Evolutionary conservation across 768 basidiomycete genomes (phyloP).

Genomic region (Paxillus involutus): DNA sequence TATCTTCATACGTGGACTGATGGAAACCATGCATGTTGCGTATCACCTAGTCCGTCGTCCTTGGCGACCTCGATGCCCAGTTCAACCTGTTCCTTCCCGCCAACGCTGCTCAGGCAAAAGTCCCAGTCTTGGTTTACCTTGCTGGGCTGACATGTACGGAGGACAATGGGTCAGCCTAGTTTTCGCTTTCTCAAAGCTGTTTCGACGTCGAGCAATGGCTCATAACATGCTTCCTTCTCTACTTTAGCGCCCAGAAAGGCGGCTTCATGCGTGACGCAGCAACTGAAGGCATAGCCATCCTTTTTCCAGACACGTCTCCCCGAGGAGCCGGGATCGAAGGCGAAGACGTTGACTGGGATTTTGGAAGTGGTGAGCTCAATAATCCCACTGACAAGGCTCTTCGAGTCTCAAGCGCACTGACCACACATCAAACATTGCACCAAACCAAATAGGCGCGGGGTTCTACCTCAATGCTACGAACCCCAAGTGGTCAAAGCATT

Average conservation of each 20-base stretch:
- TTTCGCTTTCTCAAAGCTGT: not conserved
- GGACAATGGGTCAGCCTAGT: conserved; percentile 75
- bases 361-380: conserved; percentile 66
- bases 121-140: conserved; percentile 80
- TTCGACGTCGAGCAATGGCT: not conserved
- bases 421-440: not conserved
- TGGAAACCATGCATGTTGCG: too few relatives aligned
- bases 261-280: conserved; percentile 85
- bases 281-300: conserved; percentile 81
- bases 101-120: conserved; percentile 53
- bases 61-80: conserved; percentile 67
- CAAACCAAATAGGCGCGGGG: conserved; percentile 60
- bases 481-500: conserved; percentile 67
- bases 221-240: not conserved
- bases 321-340: conserved; percentile 86
- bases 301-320: conserved; percentile 94
- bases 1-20: not conserved
- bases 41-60: conserved; percentile 55
- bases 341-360: conserved; percentile 84
- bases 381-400: not conserved
- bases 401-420: conserved; percentile 4
- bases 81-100: conserved; percentile 91
- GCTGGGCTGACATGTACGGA: conserved; percentile 90
- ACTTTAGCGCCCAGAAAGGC: conserved; percentile 84
- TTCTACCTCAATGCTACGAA: conserved; percentile 95